These are phyloP conservation scores for Stephania japonica DNA, from an alignment of 164 flowering plant species.

Conservation along the genomic window DNA sequence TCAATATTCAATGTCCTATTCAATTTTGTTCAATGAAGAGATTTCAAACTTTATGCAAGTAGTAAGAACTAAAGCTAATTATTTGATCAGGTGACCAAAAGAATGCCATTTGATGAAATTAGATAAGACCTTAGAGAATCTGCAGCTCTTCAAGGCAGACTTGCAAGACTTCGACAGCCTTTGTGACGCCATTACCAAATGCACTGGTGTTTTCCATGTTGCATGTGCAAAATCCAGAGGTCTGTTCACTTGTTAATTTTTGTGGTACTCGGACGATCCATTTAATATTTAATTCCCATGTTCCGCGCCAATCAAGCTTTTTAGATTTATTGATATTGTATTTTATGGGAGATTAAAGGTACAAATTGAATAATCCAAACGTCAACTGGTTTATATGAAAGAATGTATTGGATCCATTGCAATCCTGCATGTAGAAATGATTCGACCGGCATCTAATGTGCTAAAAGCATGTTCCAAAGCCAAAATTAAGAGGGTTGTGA, in stretches of 20 bases:
- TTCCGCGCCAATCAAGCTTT: too few species aligned
- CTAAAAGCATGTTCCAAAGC: constrained; percentile 46
- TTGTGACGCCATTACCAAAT: constrained; percentile 42
- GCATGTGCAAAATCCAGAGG: constrained; percentile 34
- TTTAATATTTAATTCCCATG: too few species aligned
- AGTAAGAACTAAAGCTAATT: too few species aligned
- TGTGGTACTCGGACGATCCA: too few species aligned
- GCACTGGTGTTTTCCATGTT: constrained; percentile 57
- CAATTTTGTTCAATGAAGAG: too few species aligned
- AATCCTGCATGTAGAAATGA: constrained; percentile 46
- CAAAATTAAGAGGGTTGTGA: constrained; percentile 37
- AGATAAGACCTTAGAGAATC: constrained; percentile 37
- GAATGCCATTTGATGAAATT: constrained; percentile 43
- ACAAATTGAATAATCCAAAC: too few species aligned
- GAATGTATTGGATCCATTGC: not conserved
- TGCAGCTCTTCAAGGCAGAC: constrained; percentile 53
- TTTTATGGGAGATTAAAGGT: too few species aligned
- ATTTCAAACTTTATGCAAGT: too few species aligned
- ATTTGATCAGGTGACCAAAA: constrained; percentile 31
- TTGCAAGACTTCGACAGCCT: constrained; percentile 41
- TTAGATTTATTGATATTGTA: too few species aligned
- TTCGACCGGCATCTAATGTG: constrained; percentile 57
- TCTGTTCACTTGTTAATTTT: constrained; percentile 6
- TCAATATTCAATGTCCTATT: too few species aligned
- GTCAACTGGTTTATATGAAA: too few species aligned